A percentile compares a stretch with the other conserved stretches of the same genome.
phyloP scores from a whole-genome alignment of 2,329 filamentous ascomycete genomes.

The Scytalidium lignicola region DNA sequence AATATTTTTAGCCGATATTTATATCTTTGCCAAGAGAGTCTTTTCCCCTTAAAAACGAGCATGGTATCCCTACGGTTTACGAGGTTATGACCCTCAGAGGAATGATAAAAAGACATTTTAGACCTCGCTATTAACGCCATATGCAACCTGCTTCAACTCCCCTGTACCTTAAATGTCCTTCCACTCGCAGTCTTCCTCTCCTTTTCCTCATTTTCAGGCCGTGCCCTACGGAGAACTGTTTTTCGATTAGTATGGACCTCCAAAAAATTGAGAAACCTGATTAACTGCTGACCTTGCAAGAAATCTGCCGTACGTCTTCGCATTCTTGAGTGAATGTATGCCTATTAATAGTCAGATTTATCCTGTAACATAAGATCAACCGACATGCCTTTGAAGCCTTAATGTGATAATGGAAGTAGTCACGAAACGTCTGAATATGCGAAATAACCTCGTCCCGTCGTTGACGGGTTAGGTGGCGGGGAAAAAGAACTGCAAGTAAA shows the following conservation, averaged over 20 bases:
- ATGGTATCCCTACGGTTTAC: too few relatives aligned
- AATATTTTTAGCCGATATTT: too few relatives aligned
- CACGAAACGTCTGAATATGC: slow-evolving; percentile 98
- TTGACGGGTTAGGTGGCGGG: slow-evolving; percentile 85
- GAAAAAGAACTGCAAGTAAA: slow-evolving; percentile 73
- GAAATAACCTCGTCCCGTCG: slow-evolving; percentile 93
- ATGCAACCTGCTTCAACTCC: slow-evolving; percentile 15
- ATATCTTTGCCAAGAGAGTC: too few relatives aligned
- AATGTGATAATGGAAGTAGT: slow-evolving; percentile 99
- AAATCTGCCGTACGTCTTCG: slow-evolving; percentile 96
- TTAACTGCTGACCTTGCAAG: slow-evolving; percentile 70
- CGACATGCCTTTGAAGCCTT: slow-evolving; percentile 81
- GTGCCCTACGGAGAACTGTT: slow-evolving; percentile 86
- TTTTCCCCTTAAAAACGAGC: too few relatives aligned
- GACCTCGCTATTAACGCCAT: background rate
- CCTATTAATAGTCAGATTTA: slow-evolving; percentile 38
- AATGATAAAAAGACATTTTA: background rate
- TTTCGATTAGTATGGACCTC: slow-evolving; percentile 28
- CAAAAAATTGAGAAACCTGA: background rate
- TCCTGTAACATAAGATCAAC: background rate
- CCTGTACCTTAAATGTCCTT: slow-evolving; percentile 66
- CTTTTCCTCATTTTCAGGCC: slow-evolving; percentile 93
- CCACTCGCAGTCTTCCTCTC: slow-evolving; percentile 98
- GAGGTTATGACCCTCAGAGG: too few relatives aligned
- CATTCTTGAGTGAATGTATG: slow-evolving; percentile 98